Conservation (phyloP, 2,329 filamentous ascomycete species). For the Beauveria medogensis region DNA sequence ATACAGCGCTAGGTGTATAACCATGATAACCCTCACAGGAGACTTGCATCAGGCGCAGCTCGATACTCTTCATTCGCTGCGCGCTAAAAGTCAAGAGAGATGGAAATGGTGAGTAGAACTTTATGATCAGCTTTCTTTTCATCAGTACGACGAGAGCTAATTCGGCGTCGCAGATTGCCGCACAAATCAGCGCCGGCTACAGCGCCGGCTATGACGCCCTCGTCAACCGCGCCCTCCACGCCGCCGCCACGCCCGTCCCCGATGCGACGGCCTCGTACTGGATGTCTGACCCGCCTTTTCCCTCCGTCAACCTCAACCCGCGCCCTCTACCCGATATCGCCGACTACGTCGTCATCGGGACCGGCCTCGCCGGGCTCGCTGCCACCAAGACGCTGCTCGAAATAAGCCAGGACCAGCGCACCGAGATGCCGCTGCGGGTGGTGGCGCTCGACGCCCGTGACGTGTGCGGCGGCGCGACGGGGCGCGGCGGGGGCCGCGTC, state of each 20-base stretch:
- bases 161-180: background rate
- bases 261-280: slow-evolving; percentile 38
- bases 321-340: slow-evolving; percentile 27
- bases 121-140: too few species aligned
- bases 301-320: slow-evolving; percentile 28
- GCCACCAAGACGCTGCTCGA: slow-evolving; percentile 22
- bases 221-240: slow-evolving; percentile 21
- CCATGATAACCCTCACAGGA: background rate
- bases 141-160: too few species aligned
- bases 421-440: slow-evolving; percentile 20
- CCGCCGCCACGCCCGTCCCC: slow-evolving; percentile 33
- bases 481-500: slow-evolving; percentile 45
- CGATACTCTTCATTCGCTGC: background rate
- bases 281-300: slow-evolving; percentile 35
- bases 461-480: slow-evolving; percentile 44
- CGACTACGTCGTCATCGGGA: slow-evolving; percentile 46
- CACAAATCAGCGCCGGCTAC: background rate
- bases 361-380: slow-evolving; percentile 42
- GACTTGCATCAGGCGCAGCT: background rate
- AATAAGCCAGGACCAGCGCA: slow-evolving; percentile 13
- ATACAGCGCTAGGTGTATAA: background rate
- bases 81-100: background rate
- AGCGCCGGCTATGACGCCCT: slow-evolving; percentile 17
- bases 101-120: background rate
- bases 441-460: slow-evolving; percentile 43